A percentile compares a stretch with the other conserved stretches of the same genome.
These are phyloP conservation scores for Kernera saxatilis DNA, from an alignment of 345 rosid species.

Conservation along the genomic window DNA sequence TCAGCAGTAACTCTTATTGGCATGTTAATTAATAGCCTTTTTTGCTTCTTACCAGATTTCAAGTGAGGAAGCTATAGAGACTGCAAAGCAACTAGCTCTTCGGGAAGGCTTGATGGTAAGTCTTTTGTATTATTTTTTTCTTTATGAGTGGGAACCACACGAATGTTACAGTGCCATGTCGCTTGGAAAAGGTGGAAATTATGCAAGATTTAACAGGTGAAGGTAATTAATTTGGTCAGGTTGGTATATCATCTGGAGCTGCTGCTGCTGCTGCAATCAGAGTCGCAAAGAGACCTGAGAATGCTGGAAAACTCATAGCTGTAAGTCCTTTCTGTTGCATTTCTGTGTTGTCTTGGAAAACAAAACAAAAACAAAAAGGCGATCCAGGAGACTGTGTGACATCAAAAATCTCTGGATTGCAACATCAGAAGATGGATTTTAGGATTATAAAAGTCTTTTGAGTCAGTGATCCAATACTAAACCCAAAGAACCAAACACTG, in stretches of 20 bases:
- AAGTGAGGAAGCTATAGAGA: constrained; percentile 79
- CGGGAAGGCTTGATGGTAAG: constrained; percentile 96
- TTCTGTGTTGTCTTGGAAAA: background rate
- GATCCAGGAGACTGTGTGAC: background rate
- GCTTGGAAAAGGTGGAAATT: background rate
- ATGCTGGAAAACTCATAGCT: constrained; percentile 49
- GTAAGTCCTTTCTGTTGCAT: constrained; percentile 32
- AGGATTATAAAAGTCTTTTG: background rate
- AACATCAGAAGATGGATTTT: background rate
- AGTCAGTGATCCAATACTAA: background rate
- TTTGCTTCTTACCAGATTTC: constrained; percentile 22
- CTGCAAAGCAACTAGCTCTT: constrained; percentile 87
- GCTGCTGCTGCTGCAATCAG: constrained; percentile 46
- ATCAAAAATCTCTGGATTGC: background rate
- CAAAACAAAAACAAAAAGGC: background rate
- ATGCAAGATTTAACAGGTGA: background rate
- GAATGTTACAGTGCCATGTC: background rate
- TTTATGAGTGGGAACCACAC: background rate
- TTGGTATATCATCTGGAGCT: constrained; percentile 53
- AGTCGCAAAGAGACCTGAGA: constrained; percentile 46
- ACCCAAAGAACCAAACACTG: background rate
- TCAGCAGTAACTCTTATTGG: background rate
- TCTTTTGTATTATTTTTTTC: constrained; percentile 6
- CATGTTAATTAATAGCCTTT: background rate
- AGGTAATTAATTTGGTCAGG: constrained; percentile 14